These are phyloP conservation scores for Mycena vulgaris DNA, from an alignment of 768 basidiomycete species.

Conservation along the genomic window DNA sequence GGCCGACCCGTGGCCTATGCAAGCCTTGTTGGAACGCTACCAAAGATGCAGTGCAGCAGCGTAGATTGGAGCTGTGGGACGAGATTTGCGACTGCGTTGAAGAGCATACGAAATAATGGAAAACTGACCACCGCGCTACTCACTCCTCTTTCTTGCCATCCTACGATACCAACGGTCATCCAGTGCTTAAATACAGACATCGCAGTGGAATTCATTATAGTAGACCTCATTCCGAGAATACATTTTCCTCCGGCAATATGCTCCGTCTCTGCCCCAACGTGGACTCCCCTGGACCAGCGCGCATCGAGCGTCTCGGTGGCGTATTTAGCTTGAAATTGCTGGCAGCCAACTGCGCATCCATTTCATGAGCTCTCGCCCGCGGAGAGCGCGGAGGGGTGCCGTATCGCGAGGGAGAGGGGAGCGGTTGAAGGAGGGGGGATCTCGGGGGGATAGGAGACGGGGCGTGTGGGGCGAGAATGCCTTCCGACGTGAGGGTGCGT, in stretches of 20 bases:
- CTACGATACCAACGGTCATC: not conserved
- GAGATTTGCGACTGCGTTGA: conserved; percentile 4
- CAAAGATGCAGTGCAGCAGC: not conserved
- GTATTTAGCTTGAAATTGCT: conserved; percentile 57
- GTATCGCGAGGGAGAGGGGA: conserved; percentile 44
- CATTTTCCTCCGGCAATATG: conserved; percentile 32
- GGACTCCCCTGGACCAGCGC: conserved; percentile 21
- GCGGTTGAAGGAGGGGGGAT: conserved; percentile 51
- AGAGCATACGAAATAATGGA: conserved; percentile 3
- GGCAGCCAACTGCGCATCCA: conserved; percentile 49
- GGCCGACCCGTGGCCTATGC: conserved; percentile 13
- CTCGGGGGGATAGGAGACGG: conserved; percentile 52
- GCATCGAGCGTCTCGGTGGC: conserved; percentile 57
- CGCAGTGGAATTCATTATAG: not conserved
- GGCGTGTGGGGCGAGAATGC: conserved; percentile 78
- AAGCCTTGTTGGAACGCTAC: conserved; percentile 14
- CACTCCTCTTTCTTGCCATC: not conserved
- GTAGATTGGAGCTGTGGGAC: conserved; percentile 14
- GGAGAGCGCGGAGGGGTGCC: conserved; percentile 57
- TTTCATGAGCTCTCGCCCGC: conserved; percentile 50
- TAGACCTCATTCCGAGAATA: conserved; percentile 27
- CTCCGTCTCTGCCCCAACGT: conserved; percentile 34
- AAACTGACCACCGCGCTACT: not conserved
- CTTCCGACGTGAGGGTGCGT: conserved; percentile 71
- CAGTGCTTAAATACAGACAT: conserved; percentile 26